Evolutionary conservation across 768 basidiomycete genomes (phyloP), one percentile per base, ranked within the genome.

Genomic region (Astraeus odoratus): DNA sequence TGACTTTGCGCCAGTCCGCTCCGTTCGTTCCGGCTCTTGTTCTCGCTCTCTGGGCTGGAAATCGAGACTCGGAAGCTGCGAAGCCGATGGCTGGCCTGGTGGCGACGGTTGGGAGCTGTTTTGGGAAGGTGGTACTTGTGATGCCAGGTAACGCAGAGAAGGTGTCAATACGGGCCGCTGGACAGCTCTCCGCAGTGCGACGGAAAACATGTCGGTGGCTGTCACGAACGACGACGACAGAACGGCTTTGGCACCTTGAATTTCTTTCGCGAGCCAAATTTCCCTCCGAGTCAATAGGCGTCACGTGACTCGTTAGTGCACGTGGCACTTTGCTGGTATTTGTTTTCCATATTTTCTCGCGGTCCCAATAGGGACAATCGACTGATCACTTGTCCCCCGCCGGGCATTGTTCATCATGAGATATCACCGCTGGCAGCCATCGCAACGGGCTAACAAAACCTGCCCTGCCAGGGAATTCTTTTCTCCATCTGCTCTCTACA

Each of bases 1-100:
- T 3, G 86, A 89, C 59, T 69, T 73, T 41, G 88, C 88, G 12
- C 88, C 87, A 0, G 87, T 90, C 42, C 80, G 70, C 48, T 76
- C 71, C 26, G 61, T 59, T 44, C 65, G 61, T 35, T 65, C 61
- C 38, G 69, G 63, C 13, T 67, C 67, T 39, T 57, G 55, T 51
- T 75, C 74, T 39, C 56, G 55, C 51, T 75, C 74, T 13, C 71
- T 67, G 0, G 82, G 81, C 15, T 79, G 73, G 52, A 86, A 83
- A 61, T 87, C 84, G 16, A 86, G 69, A 43, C 73, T 79, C 4
- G 78, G 76, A 5, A 76, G 51, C 23, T 50, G 50, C 13, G 55
- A 39, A 5, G 46, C 23, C 20, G 48, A 33, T n/a, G 44, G 44
- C n/a, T 40, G 47, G 6, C 36, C 22, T 23, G 48, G 38, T 15